These are phyloP conservation scores for Aureobasidium melanogenum DNA, from an alignment of 2,329 filamentous ascomycete genomes.

Conservation along the genomic window DNA sequence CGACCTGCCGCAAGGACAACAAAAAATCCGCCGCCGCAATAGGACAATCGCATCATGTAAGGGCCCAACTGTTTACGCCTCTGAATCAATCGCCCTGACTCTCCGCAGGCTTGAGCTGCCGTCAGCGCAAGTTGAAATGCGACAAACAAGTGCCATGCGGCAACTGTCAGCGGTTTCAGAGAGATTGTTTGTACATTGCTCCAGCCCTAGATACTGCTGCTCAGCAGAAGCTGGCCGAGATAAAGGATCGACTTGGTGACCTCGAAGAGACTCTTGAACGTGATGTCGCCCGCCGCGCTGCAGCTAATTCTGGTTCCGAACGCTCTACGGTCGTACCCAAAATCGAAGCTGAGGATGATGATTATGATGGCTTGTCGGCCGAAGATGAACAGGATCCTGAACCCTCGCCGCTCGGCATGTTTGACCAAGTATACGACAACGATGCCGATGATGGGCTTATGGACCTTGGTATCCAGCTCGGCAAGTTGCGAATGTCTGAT, in stretches of 20 bases:
- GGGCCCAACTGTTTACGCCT: not conserved
- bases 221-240: slow-evolving; percentile 62
- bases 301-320: slow-evolving; percentile 13
- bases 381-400: slow-evolving; percentile 53
- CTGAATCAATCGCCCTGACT: not conserved
- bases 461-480: slow-evolving; percentile 63
- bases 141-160: slow-evolving; percentile 64
- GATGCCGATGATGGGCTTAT: slow-evolving; percentile 58
- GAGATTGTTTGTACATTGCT: slow-evolving; percentile 54
- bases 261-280: slow-evolving; percentile 62
- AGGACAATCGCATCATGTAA: slow-evolving; percentile 13
- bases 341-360: slow-evolving; percentile 46
- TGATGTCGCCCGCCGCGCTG: slow-evolving; percentile 47
- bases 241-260: slow-evolving; percentile 70
- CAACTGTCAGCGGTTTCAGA: slow-evolving; percentile 50
- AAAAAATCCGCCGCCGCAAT: slow-evolving; percentile 14
- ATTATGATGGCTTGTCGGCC: slow-evolving; percentile 41
- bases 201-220: slow-evolving; percentile 60
- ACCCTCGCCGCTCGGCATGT: slow-evolving; percentile 52
- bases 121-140: slow-evolving; percentile 69
- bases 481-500: slow-evolving; percentile 64
- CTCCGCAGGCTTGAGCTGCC: slow-evolving; percentile 50
- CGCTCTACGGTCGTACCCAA: slow-evolving; percentile 11
- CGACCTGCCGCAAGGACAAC: slow-evolving; percentile 6
- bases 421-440: slow-evolving; percentile 61